A percentile compares a stretch with the other conserved stretches of the same genome.
Evolutionary conservation across 768 basidiomycete species (phyloP).

Genomic region (Obba rivulosa): DNA sequence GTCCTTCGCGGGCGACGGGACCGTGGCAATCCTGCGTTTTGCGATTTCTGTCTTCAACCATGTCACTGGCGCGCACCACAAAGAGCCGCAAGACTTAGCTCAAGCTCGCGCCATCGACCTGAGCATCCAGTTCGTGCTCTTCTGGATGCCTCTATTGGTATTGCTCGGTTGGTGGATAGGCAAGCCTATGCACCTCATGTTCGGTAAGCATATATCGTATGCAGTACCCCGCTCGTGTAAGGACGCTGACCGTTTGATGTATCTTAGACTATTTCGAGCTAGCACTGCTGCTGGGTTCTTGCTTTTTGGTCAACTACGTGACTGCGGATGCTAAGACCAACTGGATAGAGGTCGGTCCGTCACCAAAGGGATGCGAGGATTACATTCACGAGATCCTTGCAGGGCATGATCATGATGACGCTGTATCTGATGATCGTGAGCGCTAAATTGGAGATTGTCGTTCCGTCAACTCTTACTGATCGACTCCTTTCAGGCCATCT

Average conservation of each 20-base stretch:
- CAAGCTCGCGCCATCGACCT: conserved; percentile 69
- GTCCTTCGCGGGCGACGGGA: conserved; percentile 69
- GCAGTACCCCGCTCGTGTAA: background rate
- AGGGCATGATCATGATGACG: conserved; percentile 51
- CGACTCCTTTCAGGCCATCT: conserved; percentile 39
- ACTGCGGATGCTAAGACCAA: conserved; percentile 77
- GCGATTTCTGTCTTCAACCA: conserved; percentile 37
- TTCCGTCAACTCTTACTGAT: background rate
- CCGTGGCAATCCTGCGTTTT: conserved; percentile 56
- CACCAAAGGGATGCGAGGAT: too few relatives aligned
- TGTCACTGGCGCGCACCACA: conserved; percentile 33
- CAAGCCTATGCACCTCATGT: conserved; percentile 59
- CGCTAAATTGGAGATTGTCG: background rate
- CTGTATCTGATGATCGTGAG: conserved; percentile 66
- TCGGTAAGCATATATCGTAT: conserved; percentile 40
- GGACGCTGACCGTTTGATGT: background rate
- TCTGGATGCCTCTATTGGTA: conserved; percentile 75
- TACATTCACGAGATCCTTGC: background rate
- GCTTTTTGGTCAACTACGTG: conserved; percentile 76
- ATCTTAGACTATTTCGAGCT: conserved; percentile 62
- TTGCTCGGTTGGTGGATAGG: conserved; percentile 62
- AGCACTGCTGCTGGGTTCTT: conserved; percentile 55
- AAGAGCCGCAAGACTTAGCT: conserved; percentile 50
- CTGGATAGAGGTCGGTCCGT: conserved; percentile 52
- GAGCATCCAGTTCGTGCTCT: conserved; percentile 70